phyloP scores from a whole-genome alignment of 2,329 filamentous ascomycete species.

The Mollisia scopiformis region DNA sequence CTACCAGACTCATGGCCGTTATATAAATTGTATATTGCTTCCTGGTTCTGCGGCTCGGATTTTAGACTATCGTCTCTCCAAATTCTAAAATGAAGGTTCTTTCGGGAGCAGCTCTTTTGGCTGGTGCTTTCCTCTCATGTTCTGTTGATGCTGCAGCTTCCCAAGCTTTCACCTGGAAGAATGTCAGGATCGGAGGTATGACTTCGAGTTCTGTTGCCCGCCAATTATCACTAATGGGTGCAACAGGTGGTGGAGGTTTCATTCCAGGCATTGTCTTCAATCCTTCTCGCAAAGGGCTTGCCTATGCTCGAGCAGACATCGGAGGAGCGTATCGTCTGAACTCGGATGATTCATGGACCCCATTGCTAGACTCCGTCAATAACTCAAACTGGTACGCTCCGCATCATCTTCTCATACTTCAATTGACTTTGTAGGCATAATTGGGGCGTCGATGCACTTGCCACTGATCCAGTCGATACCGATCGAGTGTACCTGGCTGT shows the following conservation, averaged over 20 bases:
- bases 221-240: neutral
- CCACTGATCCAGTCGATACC: constrained; percentile 55
- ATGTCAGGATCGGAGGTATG: constrained; percentile 51
- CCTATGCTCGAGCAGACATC: constrained; percentile 60
- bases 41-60: neutral
- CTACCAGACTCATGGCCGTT: neutral
- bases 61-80: neutral
- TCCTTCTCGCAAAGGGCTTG: constrained; percentile 50
- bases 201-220: too few relatives aligned
- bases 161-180: constrained; percentile 42
- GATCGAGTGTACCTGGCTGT: constrained; percentile 56
- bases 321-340: constrained; percentile 62
- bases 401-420: neutral
- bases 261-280: constrained; percentile 59
- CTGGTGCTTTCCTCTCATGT: constrained; percentile 14
- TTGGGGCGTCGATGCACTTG: constrained; percentile 61
- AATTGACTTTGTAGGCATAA: constrained; percentile 43
- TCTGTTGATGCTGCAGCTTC: constrained; percentile 20
- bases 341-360: constrained; percentile 56
- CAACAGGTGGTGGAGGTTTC: constrained; percentile 54
- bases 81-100: constrained; percentile 13
- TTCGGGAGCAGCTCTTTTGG: constrained; percentile 14
- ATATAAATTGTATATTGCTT: neutral
- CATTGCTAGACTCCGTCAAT: constrained; percentile 47
- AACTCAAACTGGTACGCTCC: constrained; percentile 20